Evolutionary conservation across 352 stramenopile species (phyloP).

Genomic region (Globisporangium nodosum): DNA sequence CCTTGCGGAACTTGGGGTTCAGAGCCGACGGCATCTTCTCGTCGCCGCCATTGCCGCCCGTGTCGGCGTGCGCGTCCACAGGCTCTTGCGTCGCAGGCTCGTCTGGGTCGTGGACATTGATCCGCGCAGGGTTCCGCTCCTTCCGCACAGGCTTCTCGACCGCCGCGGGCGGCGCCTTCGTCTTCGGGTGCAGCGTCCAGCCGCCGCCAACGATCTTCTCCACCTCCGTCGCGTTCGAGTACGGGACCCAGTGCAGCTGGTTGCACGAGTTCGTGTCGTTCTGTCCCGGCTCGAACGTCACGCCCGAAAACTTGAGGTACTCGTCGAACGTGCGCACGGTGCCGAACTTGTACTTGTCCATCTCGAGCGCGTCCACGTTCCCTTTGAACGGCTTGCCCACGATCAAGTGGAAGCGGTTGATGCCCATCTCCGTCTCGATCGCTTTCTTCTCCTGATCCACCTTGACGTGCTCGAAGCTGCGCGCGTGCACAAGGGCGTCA

Average conservation of each 20-base stretch:
- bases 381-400: conserved; percentile 57
- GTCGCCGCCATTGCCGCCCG: conserved; percentile 24
- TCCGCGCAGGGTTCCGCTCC: conserved; percentile 11
- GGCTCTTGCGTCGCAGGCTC: conserved; percentile 20
- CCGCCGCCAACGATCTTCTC: conserved; percentile 40
- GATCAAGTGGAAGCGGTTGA: conserved; percentile 54
- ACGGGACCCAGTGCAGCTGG: conserved; percentile 71
- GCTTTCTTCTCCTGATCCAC: conserved; percentile 37
- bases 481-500: too few relatives aligned
- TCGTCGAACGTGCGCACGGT: conserved; percentile 45
- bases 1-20: conserved; percentile 37
- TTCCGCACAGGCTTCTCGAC: conserved; percentile 14
- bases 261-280: conserved; percentile 57
- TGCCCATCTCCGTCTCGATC: conserved; percentile 41
- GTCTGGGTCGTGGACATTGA: conserved; percentile 27
- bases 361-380: conserved; percentile 47
- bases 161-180: conserved; percentile 6
- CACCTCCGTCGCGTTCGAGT: conserved; percentile 43
- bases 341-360: conserved; percentile 57
- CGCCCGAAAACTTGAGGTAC: conserved; percentile 56
- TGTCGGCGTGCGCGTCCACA: conserved; percentile 33
- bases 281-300: conserved; percentile 39
- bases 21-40: conserved; percentile 20
- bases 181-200: conserved; percentile 37
- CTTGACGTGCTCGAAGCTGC: conserved; percentile 45